A percentile compares a stretch with the other conserved stretches of the same genome.
phyloP scores from a whole-genome alignment of 495 filamentous ascomycete species.

The Hypomontagnella submonticulosa region DNA sequence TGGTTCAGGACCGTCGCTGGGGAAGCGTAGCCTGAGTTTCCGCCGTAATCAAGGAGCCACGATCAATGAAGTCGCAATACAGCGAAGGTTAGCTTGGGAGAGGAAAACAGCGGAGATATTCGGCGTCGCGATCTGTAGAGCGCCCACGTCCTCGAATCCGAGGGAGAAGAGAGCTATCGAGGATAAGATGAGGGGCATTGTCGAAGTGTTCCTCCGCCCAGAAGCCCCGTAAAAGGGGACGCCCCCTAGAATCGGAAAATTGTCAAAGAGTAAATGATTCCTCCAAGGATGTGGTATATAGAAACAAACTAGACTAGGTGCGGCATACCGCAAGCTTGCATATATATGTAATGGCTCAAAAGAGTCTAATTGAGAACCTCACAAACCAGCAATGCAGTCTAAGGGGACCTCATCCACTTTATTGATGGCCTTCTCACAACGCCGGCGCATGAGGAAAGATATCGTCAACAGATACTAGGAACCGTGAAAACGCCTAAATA shows the following conservation, averaged over 20 bases:
- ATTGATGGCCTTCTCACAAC: no score
- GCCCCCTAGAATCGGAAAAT: not conserved
- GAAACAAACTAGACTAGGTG: not conserved
- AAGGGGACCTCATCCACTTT: no score
- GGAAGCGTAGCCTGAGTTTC: slow-evolving; percentile 55
- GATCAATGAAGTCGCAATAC: slow-evolving; percentile 47
- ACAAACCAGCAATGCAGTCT: no score
- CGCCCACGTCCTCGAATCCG: slow-evolving; percentile 51
- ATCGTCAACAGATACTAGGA: no score
- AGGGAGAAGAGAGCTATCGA: slow-evolving; percentile 60
- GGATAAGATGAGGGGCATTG: slow-evolving; percentile 54
- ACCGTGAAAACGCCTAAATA: no score
- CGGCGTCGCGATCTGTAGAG: slow-evolving; percentile 57
- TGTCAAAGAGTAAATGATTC: not conserved
- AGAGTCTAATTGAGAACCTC: no score
- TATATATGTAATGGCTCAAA: no score
- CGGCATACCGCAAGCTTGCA: no score
- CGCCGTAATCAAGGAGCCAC: slow-evolving; percentile 47
- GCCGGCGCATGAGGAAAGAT: no score
- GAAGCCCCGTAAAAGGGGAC: slow-evolving; percentile 5
- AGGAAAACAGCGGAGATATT: slow-evolving; percentile 60
- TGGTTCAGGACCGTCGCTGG: slow-evolving; percentile 38
- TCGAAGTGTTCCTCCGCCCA: slow-evolving; percentile 56
- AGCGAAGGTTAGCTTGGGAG: slow-evolving; percentile 58
- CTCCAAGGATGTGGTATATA: slow-evolving; percentile 3